Evolutionary conservation across 2,329 filamentous ascomycete genomes (phyloP).

Genomic region (Fusarium dimerum): DNA sequence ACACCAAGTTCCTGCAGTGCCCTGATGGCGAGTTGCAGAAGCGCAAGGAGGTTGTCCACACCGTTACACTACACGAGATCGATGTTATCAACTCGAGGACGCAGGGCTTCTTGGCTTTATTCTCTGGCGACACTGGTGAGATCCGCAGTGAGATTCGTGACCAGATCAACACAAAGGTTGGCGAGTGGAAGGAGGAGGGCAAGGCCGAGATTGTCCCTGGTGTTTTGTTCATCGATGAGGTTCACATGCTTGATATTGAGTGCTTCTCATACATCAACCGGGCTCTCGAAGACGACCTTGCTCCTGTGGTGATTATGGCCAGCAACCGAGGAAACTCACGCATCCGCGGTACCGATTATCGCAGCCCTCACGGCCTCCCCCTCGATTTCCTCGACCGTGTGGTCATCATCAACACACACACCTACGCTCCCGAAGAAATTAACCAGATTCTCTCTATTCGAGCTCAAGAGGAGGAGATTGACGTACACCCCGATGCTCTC

Average conservation of each 20-base stretch:
- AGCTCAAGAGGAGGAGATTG: slow-evolving; percentile 94
- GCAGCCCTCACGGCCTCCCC: slow-evolving; percentile 88
- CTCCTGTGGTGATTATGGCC: slow-evolving; percentile 98
- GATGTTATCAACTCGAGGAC: slow-evolving; percentile 99
- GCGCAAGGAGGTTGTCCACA: slow-evolving; percentile 95
- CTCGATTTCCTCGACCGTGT: slow-evolving; percentile 95
- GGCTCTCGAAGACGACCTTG: slow-evolving; percentile 89
- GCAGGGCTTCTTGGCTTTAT: slow-evolving; percentile 96
- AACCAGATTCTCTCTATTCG: slow-evolving; percentile 90
- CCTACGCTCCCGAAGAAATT: slow-evolving; percentile 82
- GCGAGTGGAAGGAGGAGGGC: slow-evolving; percentile 98
- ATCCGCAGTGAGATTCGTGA: slow-evolving; percentile 96
- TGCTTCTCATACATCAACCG: slow-evolving; percentile 99
- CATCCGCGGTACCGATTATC: slow-evolving; percentile 92
- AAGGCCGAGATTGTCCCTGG: slow-evolving; percentile 98
- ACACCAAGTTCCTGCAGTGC: slow-evolving; percentile 97
- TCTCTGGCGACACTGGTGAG: slow-evolving; percentile 97
- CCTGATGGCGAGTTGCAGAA: slow-evolving; percentile 97
- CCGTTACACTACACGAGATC: slow-evolving; percentile 95
- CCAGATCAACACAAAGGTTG: slow-evolving; percentile 99
- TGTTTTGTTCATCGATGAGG: slow-evolving; percentile 97
- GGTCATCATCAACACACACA: slow-evolving; percentile 91
- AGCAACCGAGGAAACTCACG: slow-evolving; percentile 91
- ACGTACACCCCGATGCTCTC: slow-evolving; percentile 84
- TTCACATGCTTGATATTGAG: slow-evolving; percentile 99